Percentiles rank a stretch among this genome's conserved stretches.
Conservation (phyloP, 495 filamentous ascomycete species). For the Haplographium delicatum region DNA sequence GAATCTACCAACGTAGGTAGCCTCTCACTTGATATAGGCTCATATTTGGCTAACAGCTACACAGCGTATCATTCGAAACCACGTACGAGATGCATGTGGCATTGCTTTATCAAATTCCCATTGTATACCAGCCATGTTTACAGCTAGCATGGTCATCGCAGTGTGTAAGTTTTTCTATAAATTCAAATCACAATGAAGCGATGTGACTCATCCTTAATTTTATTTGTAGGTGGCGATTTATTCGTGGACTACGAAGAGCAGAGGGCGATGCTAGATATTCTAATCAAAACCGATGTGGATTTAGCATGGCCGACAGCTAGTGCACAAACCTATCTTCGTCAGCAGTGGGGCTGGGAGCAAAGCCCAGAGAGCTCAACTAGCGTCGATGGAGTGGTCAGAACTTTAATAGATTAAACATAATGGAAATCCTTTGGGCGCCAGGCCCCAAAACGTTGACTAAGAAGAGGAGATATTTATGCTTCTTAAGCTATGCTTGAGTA, state of each 20-base stretch:
- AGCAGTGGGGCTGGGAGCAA: conserved; percentile 8
- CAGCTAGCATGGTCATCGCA: conserved; percentile 22
- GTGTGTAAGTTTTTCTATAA: too few species aligned
- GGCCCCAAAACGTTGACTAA: too few species aligned
- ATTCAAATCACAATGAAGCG: background rate
- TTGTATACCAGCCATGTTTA: conserved; percentile 12
- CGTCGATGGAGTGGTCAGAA: too few species aligned
- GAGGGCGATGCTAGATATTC: conserved; percentile 8
- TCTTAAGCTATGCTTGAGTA: too few species aligned
- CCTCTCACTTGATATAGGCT: background rate
- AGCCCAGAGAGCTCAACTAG: too few species aligned
- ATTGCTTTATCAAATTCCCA: conserved; percentile 15
- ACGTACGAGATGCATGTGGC: too few species aligned
- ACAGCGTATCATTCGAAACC: background rate
- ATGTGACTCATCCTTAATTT: background rate
- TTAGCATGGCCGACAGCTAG: conserved; percentile 28
- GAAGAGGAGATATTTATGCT: too few species aligned
- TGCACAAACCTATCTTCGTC: conserved; percentile 2
- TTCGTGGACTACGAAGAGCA: conserved; percentile 18
- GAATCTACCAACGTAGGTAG: background rate
- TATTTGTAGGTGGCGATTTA: conserved; percentile 8
- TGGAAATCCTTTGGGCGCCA: too few species aligned
- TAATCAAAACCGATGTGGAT: conserved; percentile 22
- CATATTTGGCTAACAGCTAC: background rate
- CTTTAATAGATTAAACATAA: too few species aligned